A percentile compares a stretch with the other conserved stretches of the same genome.
Evolutionary conservation across 345 rosid species (phyloP).

Genomic region (Camelina laxa): DNA sequence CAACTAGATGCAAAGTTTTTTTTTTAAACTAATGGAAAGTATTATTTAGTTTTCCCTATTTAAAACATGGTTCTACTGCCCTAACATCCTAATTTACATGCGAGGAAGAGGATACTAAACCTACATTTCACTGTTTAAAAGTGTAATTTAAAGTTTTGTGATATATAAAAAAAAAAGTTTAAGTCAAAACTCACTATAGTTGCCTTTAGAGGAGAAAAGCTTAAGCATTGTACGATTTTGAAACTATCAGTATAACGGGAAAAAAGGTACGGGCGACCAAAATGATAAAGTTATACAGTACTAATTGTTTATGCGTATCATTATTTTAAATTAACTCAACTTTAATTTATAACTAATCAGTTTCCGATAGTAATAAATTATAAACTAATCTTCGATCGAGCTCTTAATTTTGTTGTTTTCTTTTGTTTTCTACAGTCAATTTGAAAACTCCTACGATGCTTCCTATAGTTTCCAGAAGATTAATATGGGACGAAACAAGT

Average conservation of each 20-base stretch:
- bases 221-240: not conserved
- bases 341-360: not conserved
- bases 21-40: not conserved
- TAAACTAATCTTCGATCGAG: not conserved
- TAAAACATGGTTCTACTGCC: not conserved
- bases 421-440: not conserved
- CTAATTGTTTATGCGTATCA: constrained; percentile 4
- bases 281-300: not conserved
- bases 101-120: not conserved
- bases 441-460: constrained; percentile 38
- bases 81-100: not conserved
- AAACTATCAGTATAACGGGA: constrained; percentile 1
- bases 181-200: not conserved
- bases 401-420: not conserved
- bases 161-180: too few species aligned
- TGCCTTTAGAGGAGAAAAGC: not conserved
- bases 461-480: constrained; percentile 40
- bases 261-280: not conserved
- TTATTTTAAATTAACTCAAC: not conserved
- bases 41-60: not conserved
- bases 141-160: not conserved
- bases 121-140: not conserved
- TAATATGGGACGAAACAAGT: constrained; percentile 31
- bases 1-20: too few species aligned
- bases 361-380: not conserved